These are phyloP conservation scores for Neofusicoccum cordaticola DNA, from an alignment of 2,329 filamentous ascomycete genomes.

Conservation along the genomic window DNA sequence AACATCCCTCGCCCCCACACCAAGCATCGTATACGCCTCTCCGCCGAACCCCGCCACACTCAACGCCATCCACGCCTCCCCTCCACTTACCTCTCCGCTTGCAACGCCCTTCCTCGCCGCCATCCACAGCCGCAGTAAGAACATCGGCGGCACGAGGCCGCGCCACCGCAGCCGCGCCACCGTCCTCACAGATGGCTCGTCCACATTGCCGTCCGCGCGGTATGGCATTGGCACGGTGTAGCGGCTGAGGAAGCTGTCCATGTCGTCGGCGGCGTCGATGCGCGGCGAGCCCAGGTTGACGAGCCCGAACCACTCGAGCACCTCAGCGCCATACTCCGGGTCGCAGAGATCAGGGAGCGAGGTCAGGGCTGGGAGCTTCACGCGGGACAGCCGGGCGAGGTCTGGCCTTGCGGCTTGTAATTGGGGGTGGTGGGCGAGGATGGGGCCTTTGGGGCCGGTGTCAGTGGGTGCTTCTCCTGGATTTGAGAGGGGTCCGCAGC, in stretches of 20 bases:
- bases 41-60: slow-evolving; percentile 31
- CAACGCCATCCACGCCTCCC: slow-evolving; percentile 31
- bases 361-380: slow-evolving; percentile 25
- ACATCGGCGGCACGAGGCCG: slow-evolving; percentile 40
- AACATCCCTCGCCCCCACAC: slow-evolving; percentile 31
- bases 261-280: slow-evolving; percentile 53
- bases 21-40: slow-evolving; percentile 31
- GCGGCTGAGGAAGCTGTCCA: slow-evolving; percentile 68
- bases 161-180: slow-evolving; percentile 42
- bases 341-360: slow-evolving; percentile 41
- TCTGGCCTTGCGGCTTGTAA: slow-evolving; percentile 19
- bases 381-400: slow-evolving; percentile 33
- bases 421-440: not conserved
- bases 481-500: too few species aligned
- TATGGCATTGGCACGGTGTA: slow-evolving; percentile 58
- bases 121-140: slow-evolving; percentile 32
- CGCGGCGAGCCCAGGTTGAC: slow-evolving; percentile 64
- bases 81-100: slow-evolving; percentile 17
- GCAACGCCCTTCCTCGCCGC: slow-evolving; percentile 24
- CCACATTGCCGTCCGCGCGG: not conserved
- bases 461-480: slow-evolving; percentile 24
- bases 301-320: slow-evolving; percentile 76
- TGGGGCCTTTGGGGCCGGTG: not conserved
- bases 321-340: slow-evolving; percentile 62
- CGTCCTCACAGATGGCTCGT: slow-evolving; percentile 18